Conservation (phyloP, 2,329 filamentous ascomycete species). For the Colletotrichum filicis region DNA sequence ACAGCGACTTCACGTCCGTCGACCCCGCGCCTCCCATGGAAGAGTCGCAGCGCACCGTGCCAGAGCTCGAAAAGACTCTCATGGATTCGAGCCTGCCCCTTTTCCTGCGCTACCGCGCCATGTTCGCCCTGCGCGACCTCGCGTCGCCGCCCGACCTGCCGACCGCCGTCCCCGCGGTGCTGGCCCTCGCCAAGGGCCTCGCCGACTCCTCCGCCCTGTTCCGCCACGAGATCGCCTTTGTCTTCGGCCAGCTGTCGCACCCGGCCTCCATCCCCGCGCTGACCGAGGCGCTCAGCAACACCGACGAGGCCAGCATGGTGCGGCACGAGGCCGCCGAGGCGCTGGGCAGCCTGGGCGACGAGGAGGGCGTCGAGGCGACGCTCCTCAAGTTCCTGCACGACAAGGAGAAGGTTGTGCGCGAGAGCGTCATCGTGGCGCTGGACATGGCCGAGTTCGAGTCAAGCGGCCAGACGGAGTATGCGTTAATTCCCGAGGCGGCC, state of each 20-base stretch:
- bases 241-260: constrained; percentile 95
- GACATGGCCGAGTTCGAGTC: constrained; percentile 99
- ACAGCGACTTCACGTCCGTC: constrained; percentile 92
- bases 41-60: constrained; percentile 74
- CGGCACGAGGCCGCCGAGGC: constrained; percentile 97
- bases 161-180: constrained; percentile 87
- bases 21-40: constrained; percentile 93
- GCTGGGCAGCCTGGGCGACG: constrained; percentile 91
- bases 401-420: constrained; percentile 90
- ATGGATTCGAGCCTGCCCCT: constrained; percentile 83
- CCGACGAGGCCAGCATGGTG: constrained; percentile 92
- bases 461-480: constrained; percentile 89
- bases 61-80: constrained; percentile 79
- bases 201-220: constrained; percentile 90
- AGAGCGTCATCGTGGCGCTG: constrained; percentile 93
- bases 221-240: constrained; percentile 97
- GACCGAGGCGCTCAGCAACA: constrained; percentile 79
- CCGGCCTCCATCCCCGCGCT: constrained; percentile 96
- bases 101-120: constrained; percentile 94
- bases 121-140: constrained; percentile 96
- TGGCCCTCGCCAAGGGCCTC: constrained; percentile 87
- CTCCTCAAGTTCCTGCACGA: constrained; percentile 88
- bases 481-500: constrained; percentile 78
- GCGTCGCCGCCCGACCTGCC: constrained; percentile 92
- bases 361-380: constrained; percentile 90